A percentile compares a stretch with the other conserved stretches of the same genome.
phyloP scores from a whole-genome alignment of 2,329 filamentous ascomycete genomes.

The Pseudogymnoascus sp. region DNA sequence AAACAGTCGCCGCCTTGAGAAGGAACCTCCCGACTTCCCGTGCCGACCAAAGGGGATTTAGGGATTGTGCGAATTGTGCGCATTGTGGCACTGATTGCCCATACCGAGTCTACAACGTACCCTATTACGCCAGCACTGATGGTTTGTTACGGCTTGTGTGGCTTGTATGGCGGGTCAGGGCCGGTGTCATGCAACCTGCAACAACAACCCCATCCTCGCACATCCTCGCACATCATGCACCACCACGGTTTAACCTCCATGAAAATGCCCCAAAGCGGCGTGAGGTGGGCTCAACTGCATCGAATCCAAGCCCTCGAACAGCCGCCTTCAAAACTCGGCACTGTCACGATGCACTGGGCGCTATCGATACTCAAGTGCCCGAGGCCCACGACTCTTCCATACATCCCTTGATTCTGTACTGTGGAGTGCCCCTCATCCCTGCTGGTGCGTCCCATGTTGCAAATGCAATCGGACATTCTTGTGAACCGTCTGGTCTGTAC shows the following conservation, averaged over 20 bases:
- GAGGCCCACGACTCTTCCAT: slow-evolving; percentile 1
- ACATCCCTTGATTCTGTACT: slow-evolving; percentile 4
- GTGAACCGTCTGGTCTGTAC: slow-evolving; percentile 5
- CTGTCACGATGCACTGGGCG: neutral
- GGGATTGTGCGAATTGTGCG: neutral
- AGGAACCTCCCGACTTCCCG: slow-evolving; percentile 6
- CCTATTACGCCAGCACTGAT: neutral
- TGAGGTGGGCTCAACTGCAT: neutral
- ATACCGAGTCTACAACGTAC: too few species aligned
- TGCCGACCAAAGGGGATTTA: neutral
- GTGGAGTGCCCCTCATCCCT: slow-evolving; percentile 4
- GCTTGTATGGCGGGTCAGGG: neutral
- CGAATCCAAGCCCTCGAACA: slow-evolving; percentile 7
- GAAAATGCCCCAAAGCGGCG: neutral
- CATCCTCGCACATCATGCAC: neutral
- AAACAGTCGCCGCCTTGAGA: slow-evolving; percentile 9
- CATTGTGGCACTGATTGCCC: neutral
- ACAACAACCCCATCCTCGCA: neutral
- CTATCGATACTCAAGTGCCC: neutral
- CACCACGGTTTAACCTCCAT: neutral
- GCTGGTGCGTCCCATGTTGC: slow-evolving; percentile 9
- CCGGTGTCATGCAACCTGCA: neutral
- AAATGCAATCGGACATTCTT: slow-evolving; percentile 6
- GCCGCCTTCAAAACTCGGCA: slow-evolving; percentile 2
- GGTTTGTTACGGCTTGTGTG: neutral